These are phyloP conservation scores for Cornus kousa DNA, from an alignment of 148 eudicot species.

Conservation along the genomic window DNA sequence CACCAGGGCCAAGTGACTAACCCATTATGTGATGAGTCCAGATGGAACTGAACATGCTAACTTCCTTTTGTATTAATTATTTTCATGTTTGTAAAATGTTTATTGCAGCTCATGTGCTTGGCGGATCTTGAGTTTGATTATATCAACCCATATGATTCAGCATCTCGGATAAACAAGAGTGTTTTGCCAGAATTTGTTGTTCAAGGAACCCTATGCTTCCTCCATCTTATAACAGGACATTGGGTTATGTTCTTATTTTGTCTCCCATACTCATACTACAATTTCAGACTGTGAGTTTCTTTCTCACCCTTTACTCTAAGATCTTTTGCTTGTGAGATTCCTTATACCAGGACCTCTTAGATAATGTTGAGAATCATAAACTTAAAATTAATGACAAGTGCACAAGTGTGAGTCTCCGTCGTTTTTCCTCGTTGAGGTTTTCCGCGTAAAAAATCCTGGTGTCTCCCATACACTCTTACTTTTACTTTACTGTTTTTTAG, in stretches of 20 bases:
- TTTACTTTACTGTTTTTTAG: no score
- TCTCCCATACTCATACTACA: constrained; percentile 40
- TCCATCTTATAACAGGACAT: constrained; percentile 49
- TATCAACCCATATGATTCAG: constrained; percentile 50
- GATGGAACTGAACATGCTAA: not conserved
- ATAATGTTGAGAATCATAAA: no score
- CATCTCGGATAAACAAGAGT: constrained; percentile 38
- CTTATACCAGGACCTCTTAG: not conserved
- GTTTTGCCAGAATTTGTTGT: constrained; percentile 42
- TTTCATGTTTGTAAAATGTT: not conserved
- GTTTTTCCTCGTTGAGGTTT: no score
- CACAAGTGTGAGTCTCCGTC: no score
- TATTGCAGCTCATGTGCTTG: constrained; percentile 52
- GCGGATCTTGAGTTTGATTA: constrained; percentile 49
- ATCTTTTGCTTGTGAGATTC: not conserved
- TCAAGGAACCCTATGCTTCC: constrained; percentile 45
- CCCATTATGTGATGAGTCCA: not conserved
- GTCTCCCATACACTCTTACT: no score
- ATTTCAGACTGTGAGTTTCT: constrained; percentile 39
- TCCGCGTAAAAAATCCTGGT: no score
- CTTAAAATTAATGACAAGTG: no score
- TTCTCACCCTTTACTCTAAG: not conserved
- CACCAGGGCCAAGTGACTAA: no score
- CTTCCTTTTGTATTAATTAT: not conserved
- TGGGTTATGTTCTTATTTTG: constrained; percentile 46